Percentiles rank a stretch among this genome's conserved stretches.
phyloP scores from a whole-genome alignment of 2,329 filamentous ascomycete species.

The Paecilomyces variotii region DNA sequence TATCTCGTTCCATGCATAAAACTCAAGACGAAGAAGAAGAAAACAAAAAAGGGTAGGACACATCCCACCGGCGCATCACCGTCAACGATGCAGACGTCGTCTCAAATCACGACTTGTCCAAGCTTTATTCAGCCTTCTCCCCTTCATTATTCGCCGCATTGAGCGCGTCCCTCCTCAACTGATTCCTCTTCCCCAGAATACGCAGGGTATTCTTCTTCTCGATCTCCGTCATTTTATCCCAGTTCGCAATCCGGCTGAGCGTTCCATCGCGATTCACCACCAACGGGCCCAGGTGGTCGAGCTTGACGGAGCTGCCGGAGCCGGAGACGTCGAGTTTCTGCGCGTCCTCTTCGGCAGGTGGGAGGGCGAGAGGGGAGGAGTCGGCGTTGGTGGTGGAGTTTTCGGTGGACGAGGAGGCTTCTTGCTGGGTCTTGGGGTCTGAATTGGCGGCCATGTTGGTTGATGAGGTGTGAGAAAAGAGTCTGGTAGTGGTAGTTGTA shows the following conservation, averaged over 20 bases:
- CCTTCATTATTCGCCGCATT: slow-evolving; percentile 22
- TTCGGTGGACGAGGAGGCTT: not conserved
- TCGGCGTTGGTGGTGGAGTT: not conserved
- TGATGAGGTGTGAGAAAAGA: not conserved
- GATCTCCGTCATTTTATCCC: slow-evolving; percentile 61
- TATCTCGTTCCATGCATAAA: too few species aligned
- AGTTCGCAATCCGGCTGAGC: slow-evolving; percentile 63
- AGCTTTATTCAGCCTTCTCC: slow-evolving; percentile 7
- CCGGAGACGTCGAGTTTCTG: slow-evolving; percentile 57
- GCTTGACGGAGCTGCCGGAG: slow-evolving; percentile 39
- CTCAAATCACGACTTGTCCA: too few species aligned
- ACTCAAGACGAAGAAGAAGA: too few species aligned
- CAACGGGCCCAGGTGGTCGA: slow-evolving; percentile 64
- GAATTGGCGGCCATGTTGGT: not conserved
- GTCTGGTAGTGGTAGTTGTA: not conserved
- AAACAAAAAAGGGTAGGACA: too few species aligned
- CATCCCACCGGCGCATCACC: too few species aligned
- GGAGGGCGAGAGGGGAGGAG: slow-evolving; percentile 2
- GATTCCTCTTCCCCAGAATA: slow-evolving; percentile 61
- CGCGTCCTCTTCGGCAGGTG: not conserved
- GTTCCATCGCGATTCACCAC: slow-evolving; percentile 68
- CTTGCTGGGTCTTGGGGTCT: not conserved
- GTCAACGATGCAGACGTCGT: too few species aligned
- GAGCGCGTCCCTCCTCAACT: slow-evolving; percentile 51
- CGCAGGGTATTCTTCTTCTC: slow-evolving; percentile 61